Conservation (phyloP, 106 monocot genomes). For the Gastrodia elata region DNA sequence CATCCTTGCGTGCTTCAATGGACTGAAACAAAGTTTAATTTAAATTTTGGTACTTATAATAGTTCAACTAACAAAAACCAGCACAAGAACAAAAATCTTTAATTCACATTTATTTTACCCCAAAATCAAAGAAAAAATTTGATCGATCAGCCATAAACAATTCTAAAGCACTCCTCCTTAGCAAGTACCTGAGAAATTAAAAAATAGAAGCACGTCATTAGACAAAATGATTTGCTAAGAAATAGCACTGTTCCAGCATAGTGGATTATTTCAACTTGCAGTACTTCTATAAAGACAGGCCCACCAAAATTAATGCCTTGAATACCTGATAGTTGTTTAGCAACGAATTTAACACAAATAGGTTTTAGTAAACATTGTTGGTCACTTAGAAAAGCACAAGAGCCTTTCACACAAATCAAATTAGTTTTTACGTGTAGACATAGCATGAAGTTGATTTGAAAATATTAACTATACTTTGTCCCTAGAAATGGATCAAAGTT, state of each 20-base stretch:
- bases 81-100: not conserved
- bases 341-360: no score
- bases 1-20: constrained; percentile 75
- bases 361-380: no score
- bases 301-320: not conserved
- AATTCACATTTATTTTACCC: constrained; percentile 37
- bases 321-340: no score
- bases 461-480: no score
- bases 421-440: no score
- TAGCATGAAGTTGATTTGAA: no score
- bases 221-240: not conserved
- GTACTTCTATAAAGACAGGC: not conserved
- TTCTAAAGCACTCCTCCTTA: constrained; percentile 92
- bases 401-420: no score
- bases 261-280: not conserved
- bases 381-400: no score
- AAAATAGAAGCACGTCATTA: not conserved
- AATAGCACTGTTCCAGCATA: not conserved
- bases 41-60: not conserved
- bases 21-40: constrained; percentile 32
- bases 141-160: constrained; percentile 89
- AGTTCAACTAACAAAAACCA: not conserved
- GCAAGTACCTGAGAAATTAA: constrained; percentile 57
- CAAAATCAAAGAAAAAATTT: constrained; percentile 96
- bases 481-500: no score